Conservation (phyloP, 2,329 filamentous ascomycete genomes). For the Scytalidium lignicola region DNA sequence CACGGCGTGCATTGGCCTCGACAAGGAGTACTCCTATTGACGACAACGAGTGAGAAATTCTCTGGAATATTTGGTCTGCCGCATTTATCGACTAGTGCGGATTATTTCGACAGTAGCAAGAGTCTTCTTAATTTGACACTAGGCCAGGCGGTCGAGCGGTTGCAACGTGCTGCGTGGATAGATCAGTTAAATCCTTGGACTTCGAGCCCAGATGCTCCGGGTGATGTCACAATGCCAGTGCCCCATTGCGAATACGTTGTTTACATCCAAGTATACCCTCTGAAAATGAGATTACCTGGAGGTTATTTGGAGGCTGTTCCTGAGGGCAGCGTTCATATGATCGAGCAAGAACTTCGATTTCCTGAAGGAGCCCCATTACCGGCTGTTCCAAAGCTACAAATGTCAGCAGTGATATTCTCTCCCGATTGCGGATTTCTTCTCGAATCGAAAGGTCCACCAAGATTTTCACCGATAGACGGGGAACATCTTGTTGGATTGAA, state of each 20-base stretch:
- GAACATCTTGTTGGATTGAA: constrained; percentile 57
- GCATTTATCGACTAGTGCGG: constrained; percentile 63
- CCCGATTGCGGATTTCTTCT: constrained; percentile 65
- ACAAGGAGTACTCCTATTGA: constrained; percentile 74
- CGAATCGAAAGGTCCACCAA: constrained; percentile 58
- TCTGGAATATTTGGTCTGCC: constrained; percentile 87
- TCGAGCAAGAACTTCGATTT: constrained; percentile 59
- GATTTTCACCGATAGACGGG: constrained; percentile 44
- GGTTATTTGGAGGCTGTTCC: constrained; percentile 24
- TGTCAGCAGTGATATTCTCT: constrained; percentile 61
- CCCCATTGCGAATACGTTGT: constrained; percentile 87
- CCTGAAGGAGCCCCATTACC: constrained; percentile 55
- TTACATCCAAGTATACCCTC: constrained; percentile 68
- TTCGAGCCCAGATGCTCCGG: constrained; percentile 57
- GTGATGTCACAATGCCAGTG: constrained; percentile 52
- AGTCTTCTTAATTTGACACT: constrained; percentile 69
- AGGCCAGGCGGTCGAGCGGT: constrained; percentile 58
- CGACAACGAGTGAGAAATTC: constrained; percentile 90
- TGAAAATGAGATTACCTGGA: constrained; percentile 21
- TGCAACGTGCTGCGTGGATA: constrained; percentile 50
- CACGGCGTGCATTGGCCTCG: constrained; percentile 82
- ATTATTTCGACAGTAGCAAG: constrained; percentile 51
- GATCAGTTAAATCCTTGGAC: constrained; percentile 71
- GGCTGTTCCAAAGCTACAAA: constrained; percentile 48
- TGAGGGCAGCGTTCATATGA: constrained; percentile 40